Conservation (phyloP, 305 asterid species). For the Petunia hybrid region DNA sequence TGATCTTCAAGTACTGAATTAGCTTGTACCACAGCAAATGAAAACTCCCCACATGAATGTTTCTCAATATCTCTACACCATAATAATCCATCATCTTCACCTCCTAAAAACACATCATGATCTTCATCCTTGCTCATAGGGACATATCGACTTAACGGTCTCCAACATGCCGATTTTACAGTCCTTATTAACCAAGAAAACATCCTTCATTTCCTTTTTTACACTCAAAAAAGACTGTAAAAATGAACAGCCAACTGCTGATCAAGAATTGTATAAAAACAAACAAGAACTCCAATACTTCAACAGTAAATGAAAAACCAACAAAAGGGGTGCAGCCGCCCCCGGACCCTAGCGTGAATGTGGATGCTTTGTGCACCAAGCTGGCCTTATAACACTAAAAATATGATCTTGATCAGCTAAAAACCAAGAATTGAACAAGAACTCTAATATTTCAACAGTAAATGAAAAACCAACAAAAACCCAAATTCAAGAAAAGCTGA, state of each 20-base stretch:
- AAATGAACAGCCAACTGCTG: not conserved
- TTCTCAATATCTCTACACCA: constrained; percentile 80
- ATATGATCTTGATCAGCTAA: too few species aligned
- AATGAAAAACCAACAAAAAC: not conserved
- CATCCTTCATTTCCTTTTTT: constrained; percentile 77
- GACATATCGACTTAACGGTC: constrained; percentile 71
- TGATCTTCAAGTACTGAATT: constrained; percentile 74
- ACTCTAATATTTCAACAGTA: not conserved
- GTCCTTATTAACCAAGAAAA: constrained; percentile 69
- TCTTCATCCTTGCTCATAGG: constrained; percentile 71
- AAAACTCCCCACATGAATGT: constrained; percentile 74
- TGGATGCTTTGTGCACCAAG: too few species aligned
- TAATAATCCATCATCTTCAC: constrained; percentile 60
- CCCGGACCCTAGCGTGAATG: too few species aligned
- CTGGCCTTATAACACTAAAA: too few species aligned
- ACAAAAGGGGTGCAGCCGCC: too few species aligned
- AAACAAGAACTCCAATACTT: too few species aligned
- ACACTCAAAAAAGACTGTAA: not conserved
- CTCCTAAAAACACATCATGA: constrained; percentile 41
- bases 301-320: too few species aligned
- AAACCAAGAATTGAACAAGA: not conserved
- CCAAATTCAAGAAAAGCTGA: not conserved
- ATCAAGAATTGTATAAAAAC: not conserved
- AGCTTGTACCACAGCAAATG: constrained; percentile 78
- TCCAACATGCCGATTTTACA: constrained; percentile 56